These are phyloP conservation scores for Malus orientalis DNA, from an alignment of 306 rosid genomes.

Conservation along the genomic window DNA sequence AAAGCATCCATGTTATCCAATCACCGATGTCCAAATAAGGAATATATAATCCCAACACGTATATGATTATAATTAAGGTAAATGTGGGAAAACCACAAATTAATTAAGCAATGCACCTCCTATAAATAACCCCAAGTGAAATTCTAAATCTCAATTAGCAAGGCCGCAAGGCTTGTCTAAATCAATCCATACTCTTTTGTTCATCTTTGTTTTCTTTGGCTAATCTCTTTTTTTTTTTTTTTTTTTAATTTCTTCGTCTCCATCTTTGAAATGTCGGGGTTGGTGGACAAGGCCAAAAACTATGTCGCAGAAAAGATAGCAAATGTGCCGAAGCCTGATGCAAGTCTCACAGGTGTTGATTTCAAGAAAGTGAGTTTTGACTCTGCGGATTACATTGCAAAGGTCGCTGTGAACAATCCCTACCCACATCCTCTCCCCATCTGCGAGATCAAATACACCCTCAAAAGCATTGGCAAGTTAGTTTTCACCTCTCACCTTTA, in stretches of 20 bases:
- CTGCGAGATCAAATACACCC: slow-evolving; percentile 57
- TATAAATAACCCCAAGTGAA: background rate
- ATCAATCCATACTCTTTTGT: background rate
- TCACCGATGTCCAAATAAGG: background rate
- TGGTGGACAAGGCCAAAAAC: slow-evolving; percentile 56
- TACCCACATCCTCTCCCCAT: slow-evolving; percentile 55
- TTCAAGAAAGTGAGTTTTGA: slow-evolving; percentile 42
- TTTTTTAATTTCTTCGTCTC: background rate
- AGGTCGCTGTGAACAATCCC: slow-evolving; percentile 56
- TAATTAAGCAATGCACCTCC: background rate
- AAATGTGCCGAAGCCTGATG: slow-evolving; percentile 60
- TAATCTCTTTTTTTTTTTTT: background rate
- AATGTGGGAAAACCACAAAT: background rate
- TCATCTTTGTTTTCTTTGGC: background rate
- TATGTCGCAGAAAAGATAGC: slow-evolving; percentile 55
- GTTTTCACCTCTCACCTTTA: background rate
- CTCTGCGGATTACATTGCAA: slow-evolving; percentile 55
- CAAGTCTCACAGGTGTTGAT: slow-evolving; percentile 47
- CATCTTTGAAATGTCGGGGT: slow-evolving; percentile 33
- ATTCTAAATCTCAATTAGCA: background rate
- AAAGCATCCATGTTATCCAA: background rate
- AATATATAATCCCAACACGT: background rate
- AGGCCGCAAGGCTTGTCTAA: background rate
- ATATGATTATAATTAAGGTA: background rate
- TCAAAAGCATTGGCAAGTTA: slow-evolving; percentile 60